Evolutionary conservation across 2,329 filamentous ascomycete species (phyloP).

Genomic region (Penicillium fuscoglaucum): DNA sequence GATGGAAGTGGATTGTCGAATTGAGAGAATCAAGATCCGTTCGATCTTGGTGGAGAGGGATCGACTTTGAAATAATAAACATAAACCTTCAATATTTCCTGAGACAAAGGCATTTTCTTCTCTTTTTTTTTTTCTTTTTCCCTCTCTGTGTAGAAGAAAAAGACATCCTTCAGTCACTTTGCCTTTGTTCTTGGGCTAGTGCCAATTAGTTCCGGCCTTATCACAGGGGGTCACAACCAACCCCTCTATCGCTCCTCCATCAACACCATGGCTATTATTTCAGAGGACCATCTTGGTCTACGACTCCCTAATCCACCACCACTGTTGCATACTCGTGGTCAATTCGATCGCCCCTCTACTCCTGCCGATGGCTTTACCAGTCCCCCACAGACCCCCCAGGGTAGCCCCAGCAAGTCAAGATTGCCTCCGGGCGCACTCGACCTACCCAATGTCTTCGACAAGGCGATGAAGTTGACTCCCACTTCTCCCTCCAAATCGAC

Average conservation of each 20-base stretch:
- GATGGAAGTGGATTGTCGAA: constrained; percentile 6
- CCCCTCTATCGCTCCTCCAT: constrained; percentile 11
- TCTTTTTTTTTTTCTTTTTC: background rate
- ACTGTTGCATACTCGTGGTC: constrained; percentile 51
- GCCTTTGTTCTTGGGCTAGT: constrained; percentile 9
- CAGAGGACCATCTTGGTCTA: constrained; percentile 37
- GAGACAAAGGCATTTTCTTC: constrained; percentile 1
- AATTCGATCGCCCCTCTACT: constrained; percentile 50
- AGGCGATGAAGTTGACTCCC: constrained; percentile 50
- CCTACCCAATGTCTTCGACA: constrained; percentile 52
- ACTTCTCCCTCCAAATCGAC: constrained; percentile 47
- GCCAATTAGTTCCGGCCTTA: constrained; percentile 5
- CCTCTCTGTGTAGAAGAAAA: background rate
- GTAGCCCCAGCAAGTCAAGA: constrained; percentile 53
- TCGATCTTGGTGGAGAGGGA: constrained; percentile 11
- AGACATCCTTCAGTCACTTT: background rate
- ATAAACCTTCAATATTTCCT: constrained; percentile 6
- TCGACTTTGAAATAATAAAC: constrained; percentile 11
- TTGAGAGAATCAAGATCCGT: constrained; percentile 18
- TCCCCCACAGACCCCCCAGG: constrained; percentile 50
- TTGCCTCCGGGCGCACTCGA: constrained; percentile 51
- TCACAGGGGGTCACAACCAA: constrained; percentile 6
- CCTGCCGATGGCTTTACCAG: constrained; percentile 50
- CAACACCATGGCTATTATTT: constrained; percentile 39
- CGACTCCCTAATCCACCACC: constrained; percentile 49